These are phyloP conservation scores for Davidsoniella neocaledoniae DNA, from an alignment of 2,329 filamentous ascomycete genomes.

Conservation along the genomic window DNA sequence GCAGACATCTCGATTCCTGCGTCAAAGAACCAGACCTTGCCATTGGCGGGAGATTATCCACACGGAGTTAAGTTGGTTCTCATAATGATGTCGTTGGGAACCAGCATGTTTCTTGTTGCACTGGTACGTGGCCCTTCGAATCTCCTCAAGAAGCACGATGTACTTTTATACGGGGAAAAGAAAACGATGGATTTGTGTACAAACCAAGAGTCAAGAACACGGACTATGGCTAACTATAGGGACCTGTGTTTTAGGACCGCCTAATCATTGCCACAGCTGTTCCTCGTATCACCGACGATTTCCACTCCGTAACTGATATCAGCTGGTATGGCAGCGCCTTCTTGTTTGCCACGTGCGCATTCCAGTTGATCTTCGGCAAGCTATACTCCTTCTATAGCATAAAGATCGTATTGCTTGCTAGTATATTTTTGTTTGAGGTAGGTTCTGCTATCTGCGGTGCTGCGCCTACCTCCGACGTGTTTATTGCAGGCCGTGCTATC, in stretches of 20 bases:
- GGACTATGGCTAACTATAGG: background rate
- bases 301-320: constrained; percentile 18
- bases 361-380: constrained; percentile 19
- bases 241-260: constrained; percentile 17
- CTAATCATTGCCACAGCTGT: constrained; percentile 22
- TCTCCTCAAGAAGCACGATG: too few species aligned
- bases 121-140: constrained; percentile 2
- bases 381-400: constrained; percentile 18
- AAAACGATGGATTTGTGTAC: too few species aligned
- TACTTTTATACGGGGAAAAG: too few species aligned
- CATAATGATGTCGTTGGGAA: constrained; percentile 2
- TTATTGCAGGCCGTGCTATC: constrained; percentile 24
- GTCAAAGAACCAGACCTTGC: background rate
- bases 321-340: constrained; percentile 20
- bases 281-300: constrained; percentile 18
- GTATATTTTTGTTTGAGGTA: constrained; percentile 16
- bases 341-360: constrained; percentile 18
- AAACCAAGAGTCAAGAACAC: too few species aligned
- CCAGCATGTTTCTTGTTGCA: constrained; percentile 13
- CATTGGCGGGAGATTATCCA: background rate
- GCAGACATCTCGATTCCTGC: background rate
- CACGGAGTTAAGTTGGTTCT: constrained; percentile 1
- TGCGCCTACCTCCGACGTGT: constrained; percentile 19
- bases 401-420: constrained; percentile 14
- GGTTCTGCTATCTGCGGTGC: constrained; percentile 20